These are phyloP conservation scores for Vachellia collinsii DNA, from an alignment of 306 rosid genomes.

Conservation along the genomic window DNA sequence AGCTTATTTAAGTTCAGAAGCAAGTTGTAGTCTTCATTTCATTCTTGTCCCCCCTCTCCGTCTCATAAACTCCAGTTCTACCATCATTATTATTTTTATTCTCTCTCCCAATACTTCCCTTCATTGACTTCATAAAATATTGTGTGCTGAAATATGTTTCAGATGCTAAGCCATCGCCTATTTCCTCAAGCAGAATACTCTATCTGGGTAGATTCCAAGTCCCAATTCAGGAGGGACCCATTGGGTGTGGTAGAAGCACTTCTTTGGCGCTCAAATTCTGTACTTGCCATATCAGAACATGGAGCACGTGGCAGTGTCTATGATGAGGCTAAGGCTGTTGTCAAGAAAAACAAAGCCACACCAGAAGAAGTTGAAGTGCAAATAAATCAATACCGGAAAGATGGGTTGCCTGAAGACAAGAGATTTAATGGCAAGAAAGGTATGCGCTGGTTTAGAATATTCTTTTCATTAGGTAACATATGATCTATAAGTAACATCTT, in stretches of 20 bases:
- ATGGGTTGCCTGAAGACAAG: conserved; percentile 84
- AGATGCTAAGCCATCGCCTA: conserved; percentile 95
- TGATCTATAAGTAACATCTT: background rate
- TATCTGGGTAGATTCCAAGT: conserved; percentile 96
- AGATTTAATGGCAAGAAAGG: conserved; percentile 93
- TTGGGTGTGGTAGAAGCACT: conserved; percentile 90
- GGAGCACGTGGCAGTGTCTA: conserved; percentile 97
- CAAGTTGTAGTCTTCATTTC: conserved; percentile 24
- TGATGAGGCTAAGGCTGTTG: conserved; percentile 96
- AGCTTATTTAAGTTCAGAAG: conserved; percentile 9
- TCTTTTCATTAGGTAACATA: conserved; percentile 24
- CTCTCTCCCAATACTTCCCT: conserved; percentile 1
- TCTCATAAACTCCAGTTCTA: background rate
- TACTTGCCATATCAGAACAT: conserved; percentile 91
- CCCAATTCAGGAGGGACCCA: conserved; percentile 97
- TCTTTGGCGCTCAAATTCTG: conserved; percentile 81
- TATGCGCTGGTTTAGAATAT: conserved; percentile 24
- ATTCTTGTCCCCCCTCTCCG: background rate
- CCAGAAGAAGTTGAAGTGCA: conserved; percentile 96
- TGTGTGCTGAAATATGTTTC: conserved; percentile 41
- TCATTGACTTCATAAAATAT: conserved; percentile 25
- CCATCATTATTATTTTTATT: background rate
- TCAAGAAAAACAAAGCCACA: conserved; percentile 91
- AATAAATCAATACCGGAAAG: conserved; percentile 70
- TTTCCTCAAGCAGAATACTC: conserved; percentile 92